Conservation (phyloP, 2,329 filamentous ascomycete genomes). For the Exophiala calicioides region DNA sequence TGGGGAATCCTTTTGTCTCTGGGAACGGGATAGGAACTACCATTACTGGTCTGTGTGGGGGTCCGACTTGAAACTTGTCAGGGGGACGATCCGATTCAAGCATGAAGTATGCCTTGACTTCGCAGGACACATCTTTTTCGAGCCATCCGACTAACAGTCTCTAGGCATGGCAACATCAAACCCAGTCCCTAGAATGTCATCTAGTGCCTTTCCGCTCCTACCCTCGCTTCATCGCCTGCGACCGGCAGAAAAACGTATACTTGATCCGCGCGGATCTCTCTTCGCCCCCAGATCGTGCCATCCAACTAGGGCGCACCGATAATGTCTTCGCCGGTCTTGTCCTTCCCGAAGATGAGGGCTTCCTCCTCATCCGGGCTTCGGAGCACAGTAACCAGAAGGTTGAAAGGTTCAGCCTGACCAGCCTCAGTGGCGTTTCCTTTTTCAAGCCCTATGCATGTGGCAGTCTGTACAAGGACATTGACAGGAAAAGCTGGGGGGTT, state of each 20-base stretch:
- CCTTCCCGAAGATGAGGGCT: background rate
- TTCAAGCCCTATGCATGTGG: conserved; percentile 2
- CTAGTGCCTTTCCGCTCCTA: background rate
- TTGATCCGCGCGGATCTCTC: conserved; percentile 1
- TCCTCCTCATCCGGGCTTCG: background rate
- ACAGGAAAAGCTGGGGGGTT: background rate
- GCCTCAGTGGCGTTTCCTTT: background rate
- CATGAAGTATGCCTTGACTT: background rate
- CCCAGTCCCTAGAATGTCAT: background rate
- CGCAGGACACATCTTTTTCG: no score
- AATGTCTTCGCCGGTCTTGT: background rate
- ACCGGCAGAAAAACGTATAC: conserved; percentile 1
- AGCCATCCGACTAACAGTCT: no score
- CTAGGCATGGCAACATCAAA: background rate
- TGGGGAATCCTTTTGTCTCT: background rate
- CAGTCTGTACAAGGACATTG: background rate
- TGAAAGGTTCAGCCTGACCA: background rate
- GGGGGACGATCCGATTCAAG: background rate
- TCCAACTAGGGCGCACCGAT: background rate
- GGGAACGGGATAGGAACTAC: conserved; percentile 4
- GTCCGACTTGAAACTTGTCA: background rate
- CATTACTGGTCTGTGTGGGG: conserved; percentile 4
- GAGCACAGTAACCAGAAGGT: conserved; percentile 1
- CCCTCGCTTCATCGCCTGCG: conserved; percentile 4
- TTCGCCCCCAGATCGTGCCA: background rate